These are phyloP conservation scores for Epichloe elymi DNA, from an alignment of 2,329 filamentous ascomycete species.

Conservation along the genomic window DNA sequence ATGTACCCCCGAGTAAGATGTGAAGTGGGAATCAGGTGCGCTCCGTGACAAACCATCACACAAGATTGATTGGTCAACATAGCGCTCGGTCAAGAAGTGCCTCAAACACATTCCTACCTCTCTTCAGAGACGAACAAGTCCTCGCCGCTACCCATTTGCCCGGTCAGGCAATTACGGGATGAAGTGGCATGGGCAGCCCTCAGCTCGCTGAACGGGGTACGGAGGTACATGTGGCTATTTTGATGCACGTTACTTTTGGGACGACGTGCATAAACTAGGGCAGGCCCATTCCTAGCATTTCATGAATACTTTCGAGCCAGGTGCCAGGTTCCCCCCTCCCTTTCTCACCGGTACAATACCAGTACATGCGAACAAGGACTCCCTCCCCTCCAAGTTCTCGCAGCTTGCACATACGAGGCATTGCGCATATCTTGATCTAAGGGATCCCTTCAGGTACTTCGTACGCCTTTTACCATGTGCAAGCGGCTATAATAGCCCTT, in stretches of 20 bases:
- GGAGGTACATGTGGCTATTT: background rate
- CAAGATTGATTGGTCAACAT: slow-evolving; percentile 2
- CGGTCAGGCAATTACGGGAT: background rate
- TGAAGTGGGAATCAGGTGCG: background rate
- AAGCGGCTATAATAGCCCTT: background rate
- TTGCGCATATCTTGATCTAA: background rate
- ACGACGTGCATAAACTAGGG: background rate
- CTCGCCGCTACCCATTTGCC: background rate
- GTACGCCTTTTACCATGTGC: background rate
- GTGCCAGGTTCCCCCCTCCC: background rate
- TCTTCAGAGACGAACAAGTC: background rate
- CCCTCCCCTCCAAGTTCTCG: too few species aligned
- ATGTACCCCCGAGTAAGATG: background rate
- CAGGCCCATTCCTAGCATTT: background rate
- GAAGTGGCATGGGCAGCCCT: background rate
- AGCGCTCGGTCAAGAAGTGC: slow-evolving; percentile 3
- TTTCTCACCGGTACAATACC: background rate
- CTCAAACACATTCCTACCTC: background rate
- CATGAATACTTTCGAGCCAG: background rate
- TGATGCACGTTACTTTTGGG: background rate
- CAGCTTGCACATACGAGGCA: background rate
- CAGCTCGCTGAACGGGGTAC: background rate
- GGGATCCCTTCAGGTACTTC: background rate
- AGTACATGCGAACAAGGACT: background rate
- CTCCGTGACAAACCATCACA: slow-evolving; percentile 1